Evolutionary conservation across 2,329 filamentous ascomycete species (phyloP).

Genomic region (Penicillium sp.): DNA sequence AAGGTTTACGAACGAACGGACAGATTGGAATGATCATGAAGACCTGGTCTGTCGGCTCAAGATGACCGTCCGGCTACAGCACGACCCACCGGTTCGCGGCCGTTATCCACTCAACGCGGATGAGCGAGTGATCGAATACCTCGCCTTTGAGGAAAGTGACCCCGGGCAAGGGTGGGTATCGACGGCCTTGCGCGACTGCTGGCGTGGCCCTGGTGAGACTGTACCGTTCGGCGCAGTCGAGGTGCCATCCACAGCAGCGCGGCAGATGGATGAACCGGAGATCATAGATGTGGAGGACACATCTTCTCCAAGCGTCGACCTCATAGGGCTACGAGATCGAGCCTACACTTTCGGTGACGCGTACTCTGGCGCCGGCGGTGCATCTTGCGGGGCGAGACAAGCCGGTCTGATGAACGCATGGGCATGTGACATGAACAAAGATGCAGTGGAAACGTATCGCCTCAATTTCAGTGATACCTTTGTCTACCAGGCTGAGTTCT

Average conservation of each 20-base stretch:
- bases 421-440: slow-evolving; percentile 59
- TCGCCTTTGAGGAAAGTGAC: slow-evolving; percentile 31
- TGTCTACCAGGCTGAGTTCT: slow-evolving; percentile 43
- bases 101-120: background rate
- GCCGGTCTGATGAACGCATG: slow-evolving; percentile 58
- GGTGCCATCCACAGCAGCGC: background rate
- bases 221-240: slow-evolving; percentile 26
- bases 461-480: slow-evolving; percentile 51
- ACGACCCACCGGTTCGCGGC: background rate
- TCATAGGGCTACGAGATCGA: slow-evolving; percentile 13
- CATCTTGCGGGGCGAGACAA: slow-evolving; percentile 57
- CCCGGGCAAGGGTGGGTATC: slow-evolving; percentile 10
- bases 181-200: slow-evolving; percentile 25
- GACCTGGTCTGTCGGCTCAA: slow-evolving; percentile 35
- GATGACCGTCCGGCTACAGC: slow-evolving; percentile 8
- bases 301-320: slow-evolving; percentile 17
- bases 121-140: slow-evolving; percentile 15
- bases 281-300: slow-evolving; percentile 10
- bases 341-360: slow-evolving; percentile 66
- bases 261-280: background rate
- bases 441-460: slow-evolving; percentile 56
- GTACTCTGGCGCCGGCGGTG: slow-evolving; percentile 70
- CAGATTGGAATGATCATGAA: slow-evolving; percentile 23
- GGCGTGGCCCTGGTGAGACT: slow-evolving; percentile 33
- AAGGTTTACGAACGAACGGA: slow-evolving; percentile 52